phyloP scores from a whole-genome alignment of 1,139 yeast genomes.

The Pneumocystis murina region DNA sequence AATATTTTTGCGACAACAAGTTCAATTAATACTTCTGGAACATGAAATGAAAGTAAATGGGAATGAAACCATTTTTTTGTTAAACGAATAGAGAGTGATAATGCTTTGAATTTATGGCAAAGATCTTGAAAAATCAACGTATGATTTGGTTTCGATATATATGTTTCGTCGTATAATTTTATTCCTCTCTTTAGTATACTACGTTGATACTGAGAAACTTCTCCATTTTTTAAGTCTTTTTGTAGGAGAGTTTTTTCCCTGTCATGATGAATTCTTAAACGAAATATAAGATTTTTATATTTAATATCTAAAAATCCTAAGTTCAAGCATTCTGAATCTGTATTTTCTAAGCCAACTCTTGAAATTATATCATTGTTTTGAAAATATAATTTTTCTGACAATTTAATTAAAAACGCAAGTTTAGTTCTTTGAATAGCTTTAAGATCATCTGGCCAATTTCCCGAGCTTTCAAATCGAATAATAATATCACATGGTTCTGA shows the following conservation, averaged over 20 bases:
- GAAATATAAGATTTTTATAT: slow-evolving; percentile 14
- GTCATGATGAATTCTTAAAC: slow-evolving; percentile 17
- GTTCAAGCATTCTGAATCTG: slow-evolving; percentile 2
- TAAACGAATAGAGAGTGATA: slow-evolving; percentile 65
- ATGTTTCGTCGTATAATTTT: slow-evolving; percentile 33
- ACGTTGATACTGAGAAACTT: slow-evolving; percentile 1
- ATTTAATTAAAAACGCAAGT: slow-evolving; percentile 68
- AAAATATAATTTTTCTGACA: slow-evolving; percentile 39
- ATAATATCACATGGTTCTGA: slow-evolving; percentile 36
- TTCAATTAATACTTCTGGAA: slow-evolving; percentile 68
- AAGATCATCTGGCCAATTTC: slow-evolving; percentile 92
- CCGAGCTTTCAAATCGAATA: slow-evolving; percentile 74
- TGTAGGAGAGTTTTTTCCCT: slow-evolving; percentile 14
- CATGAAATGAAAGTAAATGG: slow-evolving; percentile 40
- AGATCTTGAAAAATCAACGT: slow-evolving; percentile 60
- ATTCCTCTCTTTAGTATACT: slow-evolving; percentile 8
- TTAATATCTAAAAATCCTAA: slow-evolving; percentile 14
- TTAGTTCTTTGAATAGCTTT: slow-evolving; percentile 76
- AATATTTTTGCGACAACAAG: slow-evolving; percentile 70
- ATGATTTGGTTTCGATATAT: slow-evolving; percentile 61
- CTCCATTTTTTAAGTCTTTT: slow-evolving; percentile 4
- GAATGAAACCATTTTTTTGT: slow-evolving; percentile 80
- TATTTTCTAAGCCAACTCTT: slow-evolving; percentile 10
- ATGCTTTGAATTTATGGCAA: slow-evolving; percentile 58
- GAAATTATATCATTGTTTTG: slow-evolving; percentile 7